A percentile compares a stretch with the other conserved stretches of the same genome.
These are phyloP conservation scores for Prosopis cineraria DNA, from an alignment of 306 rosid species.

Conservation along the genomic window DNA sequence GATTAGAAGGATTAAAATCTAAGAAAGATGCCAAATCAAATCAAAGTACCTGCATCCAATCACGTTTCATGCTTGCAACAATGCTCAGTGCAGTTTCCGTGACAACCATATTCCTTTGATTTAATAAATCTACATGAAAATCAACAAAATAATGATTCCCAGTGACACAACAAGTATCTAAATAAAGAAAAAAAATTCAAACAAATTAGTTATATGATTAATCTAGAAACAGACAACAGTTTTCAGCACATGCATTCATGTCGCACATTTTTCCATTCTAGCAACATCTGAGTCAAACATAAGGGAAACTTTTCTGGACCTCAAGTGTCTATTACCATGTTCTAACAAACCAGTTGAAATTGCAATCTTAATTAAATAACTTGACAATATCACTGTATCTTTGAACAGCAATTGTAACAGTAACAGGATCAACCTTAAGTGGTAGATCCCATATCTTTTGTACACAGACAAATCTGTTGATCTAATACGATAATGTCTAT, in stretches of 20 bases:
- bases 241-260: background rate
- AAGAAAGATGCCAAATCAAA: conserved; percentile 13
- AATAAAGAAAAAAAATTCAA: background rate
- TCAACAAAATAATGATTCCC: conserved; percentile 23
- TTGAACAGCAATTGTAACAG: background rate
- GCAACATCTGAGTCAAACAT: background rate
- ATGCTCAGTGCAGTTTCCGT: conserved; percentile 69
- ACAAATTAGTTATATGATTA: background rate
- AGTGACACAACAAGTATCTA: background rate
- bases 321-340: background rate
- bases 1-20: conserved; percentile 3
- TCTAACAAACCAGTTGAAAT: conserved; percentile 11
- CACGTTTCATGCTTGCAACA: conserved; percentile 86
- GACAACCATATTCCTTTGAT: conserved; percentile 53
- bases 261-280: background rate
- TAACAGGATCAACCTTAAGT: background rate
- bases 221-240: background rate
- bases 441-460: background rate
- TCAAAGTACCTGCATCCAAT: conserved; percentile 86
- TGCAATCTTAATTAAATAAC: background rate
- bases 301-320: background rate
- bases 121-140: conserved; percentile 45
- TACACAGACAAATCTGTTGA: background rate
- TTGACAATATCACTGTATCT: background rate
- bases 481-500: conserved; percentile 3